Conservation (phyloP, 768 basidiomycete species). For the Mrakia blollopis region DNA sequence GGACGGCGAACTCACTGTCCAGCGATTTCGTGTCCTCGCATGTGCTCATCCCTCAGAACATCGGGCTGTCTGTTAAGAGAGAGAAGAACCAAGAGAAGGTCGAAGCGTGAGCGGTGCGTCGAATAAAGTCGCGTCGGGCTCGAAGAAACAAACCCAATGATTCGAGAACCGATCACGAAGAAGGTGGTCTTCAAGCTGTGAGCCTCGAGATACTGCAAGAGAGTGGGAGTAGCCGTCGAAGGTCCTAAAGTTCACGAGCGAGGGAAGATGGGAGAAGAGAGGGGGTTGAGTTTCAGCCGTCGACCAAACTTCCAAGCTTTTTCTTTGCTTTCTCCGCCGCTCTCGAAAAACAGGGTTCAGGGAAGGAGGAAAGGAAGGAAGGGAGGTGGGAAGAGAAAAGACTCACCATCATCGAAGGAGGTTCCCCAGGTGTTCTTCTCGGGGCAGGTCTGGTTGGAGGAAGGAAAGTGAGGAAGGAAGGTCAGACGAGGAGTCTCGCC, state of each 20-base stretch:
- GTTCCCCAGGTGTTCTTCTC: constrained; percentile 56
- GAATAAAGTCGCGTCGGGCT: not conserved
- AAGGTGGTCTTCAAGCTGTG: constrained; percentile 72
- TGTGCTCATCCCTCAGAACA: constrained; percentile 68
- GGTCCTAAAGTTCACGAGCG: constrained; percentile 45
- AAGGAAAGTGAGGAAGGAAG: constrained; percentile 33
- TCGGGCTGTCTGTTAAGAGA: constrained; percentile 49
- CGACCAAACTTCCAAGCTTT: constrained; percentile 55
- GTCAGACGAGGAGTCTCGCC: not conserved
- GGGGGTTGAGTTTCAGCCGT: not conserved
- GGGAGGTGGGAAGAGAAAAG: not conserved
- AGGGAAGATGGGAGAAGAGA: not conserved
- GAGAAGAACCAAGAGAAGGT: not conserved
- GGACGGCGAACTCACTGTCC: constrained; percentile 24
- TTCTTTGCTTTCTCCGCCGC: constrained; percentile 44
- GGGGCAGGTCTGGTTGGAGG: constrained; percentile 55
- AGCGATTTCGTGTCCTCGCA: constrained; percentile 71
- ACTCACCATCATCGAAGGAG: constrained; percentile 47
- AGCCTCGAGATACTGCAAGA: constrained; percentile 58
- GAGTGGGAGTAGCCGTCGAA: constrained; percentile 65
- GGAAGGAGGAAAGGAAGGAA: not conserved
- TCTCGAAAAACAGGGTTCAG: too few species aligned
- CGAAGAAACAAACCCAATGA: constrained; percentile 54
- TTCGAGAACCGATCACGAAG: constrained; percentile 51
- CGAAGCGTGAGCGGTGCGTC: constrained; percentile 47